These are phyloP conservation scores for Dioszegia hungarica DNA, from an alignment of 768 basidiomycete genomes.

Conservation along the genomic window DNA sequence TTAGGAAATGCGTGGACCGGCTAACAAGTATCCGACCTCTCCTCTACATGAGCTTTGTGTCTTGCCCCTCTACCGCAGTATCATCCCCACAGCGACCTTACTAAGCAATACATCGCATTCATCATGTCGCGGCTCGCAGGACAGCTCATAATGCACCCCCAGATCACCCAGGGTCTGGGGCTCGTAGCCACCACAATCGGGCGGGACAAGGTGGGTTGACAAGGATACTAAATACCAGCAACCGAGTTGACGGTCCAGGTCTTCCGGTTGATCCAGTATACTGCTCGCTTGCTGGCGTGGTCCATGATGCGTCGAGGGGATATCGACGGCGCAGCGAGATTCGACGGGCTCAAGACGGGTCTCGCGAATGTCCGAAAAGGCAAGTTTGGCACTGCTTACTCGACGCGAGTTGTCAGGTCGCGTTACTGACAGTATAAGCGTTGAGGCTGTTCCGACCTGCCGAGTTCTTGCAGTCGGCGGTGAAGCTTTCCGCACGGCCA, in stretches of 20 bases:
- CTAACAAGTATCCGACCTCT: too few relatives aligned
- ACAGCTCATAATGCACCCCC: slow-evolving; percentile 77
- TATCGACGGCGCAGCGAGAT: slow-evolving; percentile 66
- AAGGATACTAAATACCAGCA: too few relatives aligned
- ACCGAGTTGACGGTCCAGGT: too few relatives aligned
- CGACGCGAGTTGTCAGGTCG: too few relatives aligned
- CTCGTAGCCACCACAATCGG: slow-evolving; percentile 76
- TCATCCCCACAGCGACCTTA: too few relatives aligned
- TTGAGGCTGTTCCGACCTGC: slow-evolving; percentile 88
- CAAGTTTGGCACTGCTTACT: slow-evolving; percentile 52
- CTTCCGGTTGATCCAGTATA: slow-evolving; percentile 87
- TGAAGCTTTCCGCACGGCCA: slow-evolving; percentile 57
- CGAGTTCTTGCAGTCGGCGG: slow-evolving; percentile 86
- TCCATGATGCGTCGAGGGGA: slow-evolving; percentile 65
- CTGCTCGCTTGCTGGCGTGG: slow-evolving; percentile 84
- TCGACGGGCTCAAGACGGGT: slow-evolving; percentile 78
- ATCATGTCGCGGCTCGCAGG: slow-evolving; percentile 45
- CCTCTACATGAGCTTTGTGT: too few relatives aligned
- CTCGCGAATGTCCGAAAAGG: slow-evolving; percentile 81
- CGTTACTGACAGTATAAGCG: slow-evolving; percentile 57
- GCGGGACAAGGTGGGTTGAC: slow-evolving; percentile 70
- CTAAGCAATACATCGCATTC: background rate
- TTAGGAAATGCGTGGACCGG: background rate
- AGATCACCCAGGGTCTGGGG: slow-evolving; percentile 68
- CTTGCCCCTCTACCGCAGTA: too few relatives aligned